Evolutionary conservation across 2,329 filamentous ascomycete species (phyloP), one percentile per base, ranked within the genome.

Genomic region (Aspergillus pseudotamarii): DNA sequence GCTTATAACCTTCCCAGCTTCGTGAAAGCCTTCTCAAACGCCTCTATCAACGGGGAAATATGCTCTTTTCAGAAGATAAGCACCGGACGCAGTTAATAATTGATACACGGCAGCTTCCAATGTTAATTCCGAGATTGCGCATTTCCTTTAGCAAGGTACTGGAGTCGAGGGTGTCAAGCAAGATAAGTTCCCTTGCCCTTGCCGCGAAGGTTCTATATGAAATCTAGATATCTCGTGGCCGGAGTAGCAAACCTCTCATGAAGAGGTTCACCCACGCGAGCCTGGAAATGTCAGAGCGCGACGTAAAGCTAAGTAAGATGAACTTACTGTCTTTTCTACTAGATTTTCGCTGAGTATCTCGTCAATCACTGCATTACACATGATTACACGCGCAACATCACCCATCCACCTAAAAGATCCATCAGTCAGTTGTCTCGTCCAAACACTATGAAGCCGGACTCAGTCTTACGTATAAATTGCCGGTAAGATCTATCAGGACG

Each of bases 321-420:
- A 34, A 41, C 38, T 55, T 56, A 62, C 60, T 16, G 60, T 59
- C 11, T 56, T 30, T 50, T 53, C 21, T 9, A 58, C 60, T 26
- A 62, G 41, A n/a, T 56, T 55, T 34, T 59, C 53, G 30, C 14
- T 19, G 6, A 59, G 56, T 30, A 62, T 51, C 48, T 62, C 60
- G 28, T 62, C 55, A 55, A 62, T 59, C 14, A 62, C 56, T 14
- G 60, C 56, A 56, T 59, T 62, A 34, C 26, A 55, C 26, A 62
- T 54, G 36, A 58, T 62, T 26, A 62, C 32, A 26, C 48, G 60
- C 16, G 60, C 60, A 32, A 55, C 60, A 34, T 62, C 60, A n/a
- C 60, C 60, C 55, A 62, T 62, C 60, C 60, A 62, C 21, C 46
- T 58, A 28, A n/a, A 10, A 50, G 5, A n/a, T 12, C 26, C 16